These are phyloP conservation scores for Phalaenopsis hybrid DNA, from an alignment of 116 monocot genomes.

Conservation along the genomic window DNA sequence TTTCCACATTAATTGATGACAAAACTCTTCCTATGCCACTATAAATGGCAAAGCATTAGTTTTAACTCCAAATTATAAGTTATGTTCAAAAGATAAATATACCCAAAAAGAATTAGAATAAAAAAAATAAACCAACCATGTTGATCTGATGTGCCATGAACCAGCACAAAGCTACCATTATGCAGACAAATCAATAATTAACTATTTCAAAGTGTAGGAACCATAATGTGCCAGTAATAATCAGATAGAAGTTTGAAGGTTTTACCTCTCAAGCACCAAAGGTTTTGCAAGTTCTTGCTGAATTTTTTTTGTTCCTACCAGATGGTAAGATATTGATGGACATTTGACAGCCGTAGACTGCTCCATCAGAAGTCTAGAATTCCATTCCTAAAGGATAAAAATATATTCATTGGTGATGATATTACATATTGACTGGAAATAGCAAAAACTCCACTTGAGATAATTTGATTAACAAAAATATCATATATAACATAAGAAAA, in stretches of 20 bases:
- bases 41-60: too few species aligned
- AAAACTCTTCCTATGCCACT: not conserved
- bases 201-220: not conserved
- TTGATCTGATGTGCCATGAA: not conserved
- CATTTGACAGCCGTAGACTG: slow-evolving; percentile 83
- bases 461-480: not conserved
- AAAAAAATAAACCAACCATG: not conserved
- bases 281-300: slow-evolving; percentile 99
- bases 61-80: not conserved
- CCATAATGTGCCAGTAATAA: not conserved
- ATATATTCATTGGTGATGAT: not conserved
- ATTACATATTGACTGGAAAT: not conserved
- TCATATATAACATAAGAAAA: not conserved
- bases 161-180: not conserved
- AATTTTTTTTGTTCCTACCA: slow-evolving; percentile 93
- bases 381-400: slow-evolving; percentile 64
- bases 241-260: slow-evolving; percentile 3
- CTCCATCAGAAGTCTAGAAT: slow-evolving; percentile 79
- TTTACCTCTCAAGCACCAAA: slow-evolving; percentile 79
- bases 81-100: not conserved
- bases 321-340: slow-evolving; percentile 94
- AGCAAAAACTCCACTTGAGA: not conserved
- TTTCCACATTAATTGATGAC: not conserved
- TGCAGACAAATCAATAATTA: not conserved
- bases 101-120: not conserved